Evolutionary conservation across 1,284 basidiomycete species (phyloP), one percentile per base, ranked within the genome.

Genomic region (Papiliotrema flavescens): DNA sequence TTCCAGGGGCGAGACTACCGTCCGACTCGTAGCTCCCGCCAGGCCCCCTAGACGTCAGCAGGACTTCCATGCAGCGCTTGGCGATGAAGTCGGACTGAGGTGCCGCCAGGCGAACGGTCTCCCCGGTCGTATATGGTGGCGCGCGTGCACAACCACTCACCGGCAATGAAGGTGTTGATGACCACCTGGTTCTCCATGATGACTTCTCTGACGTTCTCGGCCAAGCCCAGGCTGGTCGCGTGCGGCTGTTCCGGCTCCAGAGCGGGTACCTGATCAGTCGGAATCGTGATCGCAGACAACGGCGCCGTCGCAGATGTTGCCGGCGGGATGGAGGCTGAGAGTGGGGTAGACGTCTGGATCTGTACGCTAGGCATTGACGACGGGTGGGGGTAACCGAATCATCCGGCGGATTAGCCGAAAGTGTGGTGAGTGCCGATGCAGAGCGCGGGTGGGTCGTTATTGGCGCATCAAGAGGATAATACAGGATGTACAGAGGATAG

Each of bases 1-100:
- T 70, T 97, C 94, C 17, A 97, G 76, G 15, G 94, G 93, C 61
- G 85, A 88, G 47, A 97, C 93, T 28, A 96, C 89, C 2, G 94
- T 96, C 55, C 93, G 81, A 59, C 89, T 91, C 9, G 89, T 65
- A 11, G 76, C 76, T 13, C 76, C 76, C 2, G 76, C 76, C 34
- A 75, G 54, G 2, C 76, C 76, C 14, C 76, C 73, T 52, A 35
- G 3, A 37, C 20, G 17, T 59, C 43, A 23, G 48, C 37, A 24
- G n/a, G 26, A 0, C 0, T 24, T 34, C 47, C n/a, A 26, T 1
- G 47, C 22, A 56, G 46, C 32, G 26, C 36, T 35, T 32, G 28
- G 5, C 5, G 48, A 19, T 35, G 23, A n/a, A n/a, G n/a, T n/a
- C n/a, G n/a, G n/a, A n/a, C n/a, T n/a, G n/a, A n/a, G n/a, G n/a